A percentile compares a stretch with the other conserved stretches of the same genome.
Evolutionary conservation across 2,329 filamentous ascomycete genomes (phyloP).

Genomic region (Mariannaea elegans): DNA sequence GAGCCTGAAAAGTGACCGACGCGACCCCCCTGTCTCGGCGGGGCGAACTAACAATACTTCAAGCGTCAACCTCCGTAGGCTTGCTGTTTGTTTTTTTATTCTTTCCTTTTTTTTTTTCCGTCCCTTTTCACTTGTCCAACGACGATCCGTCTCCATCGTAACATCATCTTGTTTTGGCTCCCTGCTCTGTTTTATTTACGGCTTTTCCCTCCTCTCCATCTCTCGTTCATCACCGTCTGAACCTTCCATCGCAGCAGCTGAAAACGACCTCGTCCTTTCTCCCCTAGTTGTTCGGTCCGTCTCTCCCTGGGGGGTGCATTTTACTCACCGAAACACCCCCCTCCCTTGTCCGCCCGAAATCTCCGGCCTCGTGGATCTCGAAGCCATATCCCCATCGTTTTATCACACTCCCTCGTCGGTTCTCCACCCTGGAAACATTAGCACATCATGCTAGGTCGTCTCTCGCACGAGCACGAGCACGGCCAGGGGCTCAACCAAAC

Average conservation of each 20-base stretch:
- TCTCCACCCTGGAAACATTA: conserved; percentile 36
- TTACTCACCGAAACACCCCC: background rate
- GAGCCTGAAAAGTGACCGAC: too few relatives aligned
- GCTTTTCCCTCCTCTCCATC: background rate
- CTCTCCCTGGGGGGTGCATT: background rate
- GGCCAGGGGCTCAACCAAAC: conserved; percentile 36
- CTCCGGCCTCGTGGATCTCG: conserved; percentile 17
- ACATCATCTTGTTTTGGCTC: conserved; percentile 7
- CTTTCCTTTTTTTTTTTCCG: too few relatives aligned
- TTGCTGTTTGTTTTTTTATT: background rate
- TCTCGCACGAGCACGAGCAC: conserved; percentile 32
- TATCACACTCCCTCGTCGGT: conserved; percentile 8
- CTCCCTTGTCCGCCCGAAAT: conserved; percentile 10
- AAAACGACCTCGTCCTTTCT: background rate
- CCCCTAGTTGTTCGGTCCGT: too few relatives aligned
- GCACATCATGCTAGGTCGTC: conserved; percentile 40
- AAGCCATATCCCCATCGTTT: conserved; percentile 21
- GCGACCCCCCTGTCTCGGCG: too few relatives aligned
- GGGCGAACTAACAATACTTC: too few relatives aligned
- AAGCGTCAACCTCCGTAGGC: too few relatives aligned
- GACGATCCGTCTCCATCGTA: background rate
- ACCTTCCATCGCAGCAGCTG: too few relatives aligned
- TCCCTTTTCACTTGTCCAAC: background rate
- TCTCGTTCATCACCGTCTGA: too few relatives aligned
- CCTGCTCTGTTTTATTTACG: background rate